Evolutionary conservation across 2,329 filamentous ascomycete species (phyloP).

Genomic region (Botryotinia globosa): DNA sequence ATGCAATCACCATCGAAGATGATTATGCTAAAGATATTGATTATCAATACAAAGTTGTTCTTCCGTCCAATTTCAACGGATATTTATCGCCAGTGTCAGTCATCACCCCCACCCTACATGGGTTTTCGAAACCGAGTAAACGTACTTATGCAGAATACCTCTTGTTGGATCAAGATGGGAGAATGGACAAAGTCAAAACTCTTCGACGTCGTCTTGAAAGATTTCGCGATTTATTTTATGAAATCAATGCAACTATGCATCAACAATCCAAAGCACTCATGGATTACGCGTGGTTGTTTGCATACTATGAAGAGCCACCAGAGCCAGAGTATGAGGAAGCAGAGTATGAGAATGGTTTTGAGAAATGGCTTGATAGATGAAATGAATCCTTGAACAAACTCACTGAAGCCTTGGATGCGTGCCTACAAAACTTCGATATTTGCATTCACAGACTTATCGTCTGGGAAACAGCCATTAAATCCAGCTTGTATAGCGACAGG

Average conservation of each 20-base stretch:
- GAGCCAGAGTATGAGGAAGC: not conserved
- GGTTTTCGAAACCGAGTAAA: not conserved
- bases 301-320: not conserved
- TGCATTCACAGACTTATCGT: not conserved
- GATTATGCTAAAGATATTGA: not conserved
- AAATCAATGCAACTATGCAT: not conserved
- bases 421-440: not conserved
- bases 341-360: not conserved
- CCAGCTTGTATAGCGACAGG: not conserved
- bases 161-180: not conserved
- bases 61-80: not conserved
- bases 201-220: not conserved
- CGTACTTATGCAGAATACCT: not conserved
- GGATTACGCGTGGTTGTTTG: not conserved
- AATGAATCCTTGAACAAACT: not conserved
- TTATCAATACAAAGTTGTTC: not conserved
- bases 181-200: not conserved
- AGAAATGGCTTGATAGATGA: not conserved
- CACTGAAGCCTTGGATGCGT: not conserved
- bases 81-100: not conserved
- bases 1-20: not conserved
- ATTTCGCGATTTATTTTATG: not conserved
- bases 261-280: not conserved
- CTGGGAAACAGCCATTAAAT: not conserved
- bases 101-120: not conserved